phyloP scores from a whole-genome alignment of 495 filamentous ascomycete genomes.

The Penicillium bovifimosum region DNA sequence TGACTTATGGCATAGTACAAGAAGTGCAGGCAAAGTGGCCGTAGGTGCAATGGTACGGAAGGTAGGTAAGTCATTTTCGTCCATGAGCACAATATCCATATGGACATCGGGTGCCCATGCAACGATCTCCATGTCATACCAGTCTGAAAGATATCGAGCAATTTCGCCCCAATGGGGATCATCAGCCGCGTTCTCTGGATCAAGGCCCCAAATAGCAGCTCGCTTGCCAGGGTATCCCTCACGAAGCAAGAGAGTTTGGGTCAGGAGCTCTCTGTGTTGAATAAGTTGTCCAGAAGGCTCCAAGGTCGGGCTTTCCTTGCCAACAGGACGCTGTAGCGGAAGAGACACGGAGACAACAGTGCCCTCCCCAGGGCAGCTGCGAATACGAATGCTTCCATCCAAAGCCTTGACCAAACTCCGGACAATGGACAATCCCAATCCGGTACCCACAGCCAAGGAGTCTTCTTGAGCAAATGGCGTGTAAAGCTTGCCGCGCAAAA shows the following conservation, averaged over 20 bases:
- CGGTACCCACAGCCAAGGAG: slow-evolving; percentile 50
- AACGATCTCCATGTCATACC: slow-evolving; percentile 43
- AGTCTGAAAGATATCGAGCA: slow-evolving; percentile 33
- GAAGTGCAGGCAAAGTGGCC: slow-evolving; percentile 25
- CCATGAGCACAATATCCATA: slow-evolving; percentile 39
- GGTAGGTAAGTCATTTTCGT: slow-evolving; percentile 30
- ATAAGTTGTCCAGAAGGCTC: slow-evolving; percentile 11
- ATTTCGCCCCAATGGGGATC: slow-evolving; percentile 21
- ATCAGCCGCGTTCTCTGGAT: slow-evolving; percentile 11
- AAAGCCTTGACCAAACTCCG: slow-evolving; percentile 49
- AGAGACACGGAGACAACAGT: slow-evolving; percentile 48
- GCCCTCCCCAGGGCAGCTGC: slow-evolving; percentile 45
- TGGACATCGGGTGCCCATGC: slow-evolving; percentile 25
- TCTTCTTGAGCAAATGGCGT: slow-evolving; percentile 76
- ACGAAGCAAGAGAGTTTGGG: slow-evolving; percentile 25
- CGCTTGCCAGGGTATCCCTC: slow-evolving; percentile 23
- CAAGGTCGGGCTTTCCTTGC: slow-evolving; percentile 23
- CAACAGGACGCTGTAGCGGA: slow-evolving; percentile 34
- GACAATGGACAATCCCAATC: slow-evolving; percentile 49
- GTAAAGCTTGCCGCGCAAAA: slow-evolving; percentile 61
- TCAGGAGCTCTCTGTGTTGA: slow-evolving; percentile 20
- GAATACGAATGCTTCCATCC: slow-evolving; percentile 48
- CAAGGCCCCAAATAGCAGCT: slow-evolving; percentile 26
- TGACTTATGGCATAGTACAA: slow-evolving; percentile 34
- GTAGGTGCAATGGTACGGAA: slow-evolving; percentile 11